Base-by-base conservation (phyloP, 306 rosid species). In the Castanea crenata region DNA sequence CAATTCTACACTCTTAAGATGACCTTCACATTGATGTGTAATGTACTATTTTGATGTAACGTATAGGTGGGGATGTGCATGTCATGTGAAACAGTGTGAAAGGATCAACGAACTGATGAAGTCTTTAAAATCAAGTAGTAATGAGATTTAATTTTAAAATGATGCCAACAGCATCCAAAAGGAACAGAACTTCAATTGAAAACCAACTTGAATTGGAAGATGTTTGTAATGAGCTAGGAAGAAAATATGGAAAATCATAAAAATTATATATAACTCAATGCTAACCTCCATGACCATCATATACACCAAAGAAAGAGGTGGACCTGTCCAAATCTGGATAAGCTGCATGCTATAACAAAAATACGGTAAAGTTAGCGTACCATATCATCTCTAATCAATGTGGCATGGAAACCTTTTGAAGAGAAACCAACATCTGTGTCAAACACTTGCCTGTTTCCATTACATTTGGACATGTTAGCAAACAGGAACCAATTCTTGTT, bases 281-380 rank as follows among this genome's bases (percentile, higher is more conserved):
- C 91, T 38, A 44, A 93, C 98, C 99, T 90, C 99, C 99, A 89
- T 95, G 99, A 34, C 99, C 99, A 79, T 95, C 99, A 80, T 88
- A 95, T 84, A 95, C 99, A 63, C 91, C 99, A 84, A 95, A 93
- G 88, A 90, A 93, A 49, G 98, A 93, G 3, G 99, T 95, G 32
- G 93, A 86, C n/a, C 85, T 79, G 41, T 95, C 99, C 83, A 95
- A 83, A 85, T 87, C 86, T 73, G 85, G 93, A 76, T 80, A 67
- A 74, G 99, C 99, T 74, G 98, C 94, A 91, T 95, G 96, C 99
- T 95, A 92, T 75, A 89, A 74, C 68, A 59, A 61, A 84, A 21
- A 73, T 34, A 54, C 32, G 65, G 77, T 64, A 79, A 78, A 75
- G 78, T 52, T 31, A 41, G 59, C 46, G 8, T 19, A 70, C 70